These are phyloP conservation scores for Fusarium concolor DNA, from an alignment of 2,329 filamentous ascomycete genomes.

Conservation along the genomic window DNA sequence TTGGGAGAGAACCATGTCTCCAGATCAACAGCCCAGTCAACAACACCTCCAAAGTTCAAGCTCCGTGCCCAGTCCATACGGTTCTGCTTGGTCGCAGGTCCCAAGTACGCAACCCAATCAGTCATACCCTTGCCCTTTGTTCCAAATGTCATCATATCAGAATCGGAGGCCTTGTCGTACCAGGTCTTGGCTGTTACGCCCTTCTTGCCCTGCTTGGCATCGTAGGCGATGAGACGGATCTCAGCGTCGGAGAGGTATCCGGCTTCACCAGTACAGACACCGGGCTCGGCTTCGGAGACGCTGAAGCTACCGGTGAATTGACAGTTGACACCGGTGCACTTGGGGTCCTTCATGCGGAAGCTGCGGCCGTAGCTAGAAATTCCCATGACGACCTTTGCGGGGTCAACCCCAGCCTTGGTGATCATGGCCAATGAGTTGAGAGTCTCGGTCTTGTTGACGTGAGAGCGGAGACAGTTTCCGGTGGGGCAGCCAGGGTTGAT, in stretches of 20 bases:
- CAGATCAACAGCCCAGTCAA: slow-evolving; percentile 50
- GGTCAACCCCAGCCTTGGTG: slow-evolving; percentile 51
- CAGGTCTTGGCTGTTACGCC: slow-evolving; percentile 31
- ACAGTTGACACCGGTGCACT: slow-evolving; percentile 43
- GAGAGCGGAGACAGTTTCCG: slow-evolving; percentile 52
- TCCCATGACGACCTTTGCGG: slow-evolving; percentile 48
- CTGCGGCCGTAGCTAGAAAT: slow-evolving; percentile 47
- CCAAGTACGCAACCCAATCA: slow-evolving; percentile 50
- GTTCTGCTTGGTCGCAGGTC: slow-evolving; percentile 39
- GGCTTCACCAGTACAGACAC: slow-evolving; percentile 39
- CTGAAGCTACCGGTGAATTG: slow-evolving; percentile 43
- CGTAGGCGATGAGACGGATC: slow-evolving; percentile 44
- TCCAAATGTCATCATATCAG: slow-evolving; percentile 42
- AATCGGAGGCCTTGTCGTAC: slow-evolving; percentile 41
- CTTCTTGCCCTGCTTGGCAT: slow-evolving; percentile 31
- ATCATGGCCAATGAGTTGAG: slow-evolving; percentile 52
- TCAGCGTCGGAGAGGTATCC: slow-evolving; percentile 49
- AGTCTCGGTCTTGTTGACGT: slow-evolving; percentile 56
- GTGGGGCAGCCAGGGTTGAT: slow-evolving; percentile 42
- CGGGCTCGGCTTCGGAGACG: slow-evolving; percentile 40
- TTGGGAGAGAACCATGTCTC: slow-evolving; percentile 41
- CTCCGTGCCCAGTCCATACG: slow-evolving; percentile 36
- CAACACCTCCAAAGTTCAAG: slow-evolving; percentile 47
- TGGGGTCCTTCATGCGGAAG: slow-evolving; percentile 45
- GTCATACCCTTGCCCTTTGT: slow-evolving; percentile 38